Conservation (phyloP, 306 rosid species). For the Cucumis sativus region DNA sequence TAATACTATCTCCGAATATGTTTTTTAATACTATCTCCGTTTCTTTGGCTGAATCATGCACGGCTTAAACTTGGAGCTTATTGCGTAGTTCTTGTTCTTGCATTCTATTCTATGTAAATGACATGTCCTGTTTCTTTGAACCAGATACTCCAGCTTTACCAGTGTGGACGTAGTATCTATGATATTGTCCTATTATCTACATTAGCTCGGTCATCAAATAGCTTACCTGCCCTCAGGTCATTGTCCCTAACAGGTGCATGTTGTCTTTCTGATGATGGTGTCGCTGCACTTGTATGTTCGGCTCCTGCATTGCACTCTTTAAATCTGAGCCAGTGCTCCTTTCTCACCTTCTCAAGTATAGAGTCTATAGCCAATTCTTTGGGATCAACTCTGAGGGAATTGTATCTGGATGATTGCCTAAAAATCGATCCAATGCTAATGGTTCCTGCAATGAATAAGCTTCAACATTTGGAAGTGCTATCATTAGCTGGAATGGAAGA, state of each 20-base stretch:
- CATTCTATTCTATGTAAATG: background rate
- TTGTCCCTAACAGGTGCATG: conserved; percentile 80
- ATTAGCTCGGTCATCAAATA: conserved; percentile 30
- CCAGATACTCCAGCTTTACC: conserved; percentile 76
- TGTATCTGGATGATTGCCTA: conserved; percentile 63
- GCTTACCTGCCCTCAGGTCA: conserved; percentile 35
- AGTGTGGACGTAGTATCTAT: conserved; percentile 62
- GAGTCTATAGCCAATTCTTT: conserved; percentile 38
- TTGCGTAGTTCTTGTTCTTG: background rate
- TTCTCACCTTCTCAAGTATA: conserved; percentile 48
- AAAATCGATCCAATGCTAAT: conserved; percentile 27
- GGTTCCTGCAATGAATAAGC: conserved; percentile 36
- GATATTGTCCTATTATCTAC: conserved; percentile 40
- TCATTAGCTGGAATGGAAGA: conserved; percentile 53
- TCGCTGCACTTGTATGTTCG: conserved; percentile 44
- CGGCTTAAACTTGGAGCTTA: background rate
- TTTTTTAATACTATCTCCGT: background rate
- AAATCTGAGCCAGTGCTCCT: conserved; percentile 80
- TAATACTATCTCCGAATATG: background rate
- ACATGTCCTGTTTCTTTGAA: conserved; percentile 11
- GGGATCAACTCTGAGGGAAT: conserved; percentile 53
- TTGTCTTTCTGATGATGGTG: conserved; percentile 58
- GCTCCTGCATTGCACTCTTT: conserved; percentile 56
- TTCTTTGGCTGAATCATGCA: background rate
- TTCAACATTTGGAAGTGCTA: conserved; percentile 53